Evolutionary conservation across 1,284 basidiomycete species (phyloP).

Genomic region (Marasmius sp.): DNA sequence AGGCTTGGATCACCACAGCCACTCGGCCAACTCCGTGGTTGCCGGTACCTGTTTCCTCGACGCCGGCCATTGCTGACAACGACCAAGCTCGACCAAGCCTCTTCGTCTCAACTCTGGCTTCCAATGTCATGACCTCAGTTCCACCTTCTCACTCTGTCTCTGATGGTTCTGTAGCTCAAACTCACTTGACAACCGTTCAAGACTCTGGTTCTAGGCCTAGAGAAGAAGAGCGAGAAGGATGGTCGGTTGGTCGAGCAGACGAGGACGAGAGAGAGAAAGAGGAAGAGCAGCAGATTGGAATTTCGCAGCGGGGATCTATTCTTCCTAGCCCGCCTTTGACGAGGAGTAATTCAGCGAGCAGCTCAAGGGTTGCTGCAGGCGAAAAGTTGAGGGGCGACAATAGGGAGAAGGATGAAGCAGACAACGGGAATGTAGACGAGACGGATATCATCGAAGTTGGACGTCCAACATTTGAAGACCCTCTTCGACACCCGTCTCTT

Average conservation of each 20-base stretch:
- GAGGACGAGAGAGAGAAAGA: background rate
- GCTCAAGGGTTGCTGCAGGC: background rate
- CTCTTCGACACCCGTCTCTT: background rate
- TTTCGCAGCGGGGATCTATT: background rate
- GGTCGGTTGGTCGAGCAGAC: background rate
- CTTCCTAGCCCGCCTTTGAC: conserved; percentile 1
- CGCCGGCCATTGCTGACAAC: no score
- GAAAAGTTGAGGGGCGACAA: background rate
- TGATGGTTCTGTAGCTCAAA: background rate
- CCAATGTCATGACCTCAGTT: conserved; percentile 1
- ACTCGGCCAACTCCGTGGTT: no score
- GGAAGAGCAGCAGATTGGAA: background rate
- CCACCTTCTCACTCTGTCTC: background rate
- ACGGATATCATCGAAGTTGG: background rate
- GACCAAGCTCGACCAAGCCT: background rate
- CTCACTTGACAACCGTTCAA: background rate
- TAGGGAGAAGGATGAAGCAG: background rate
- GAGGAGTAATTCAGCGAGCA: background rate
- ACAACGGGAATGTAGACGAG: background rate
- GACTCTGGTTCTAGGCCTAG: background rate
- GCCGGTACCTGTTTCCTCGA: no score
- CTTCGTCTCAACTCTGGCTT: background rate
- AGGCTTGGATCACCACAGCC: no score
- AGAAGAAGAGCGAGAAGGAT: background rate
- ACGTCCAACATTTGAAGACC: background rate